Evolutionary conservation across 192 early-diverging fungal genomes (phyloP), one percentile per base, ranked within the genome.

Genomic region (Dissophora ornata): DNA sequence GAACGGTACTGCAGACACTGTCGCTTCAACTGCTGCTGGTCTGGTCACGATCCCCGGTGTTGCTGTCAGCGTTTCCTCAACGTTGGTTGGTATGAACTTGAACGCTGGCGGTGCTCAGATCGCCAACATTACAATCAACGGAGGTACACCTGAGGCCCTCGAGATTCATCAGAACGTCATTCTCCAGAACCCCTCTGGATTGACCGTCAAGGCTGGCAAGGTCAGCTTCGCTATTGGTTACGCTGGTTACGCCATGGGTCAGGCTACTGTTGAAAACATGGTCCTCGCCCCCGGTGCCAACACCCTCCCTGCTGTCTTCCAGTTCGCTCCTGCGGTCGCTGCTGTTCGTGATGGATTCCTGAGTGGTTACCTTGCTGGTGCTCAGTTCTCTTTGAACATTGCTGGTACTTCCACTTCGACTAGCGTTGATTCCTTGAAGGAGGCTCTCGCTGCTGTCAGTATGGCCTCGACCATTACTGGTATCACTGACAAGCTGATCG

Each of bases 11-110:
- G 88, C 85, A 15, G 71, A 71, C 50, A 84, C 84, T 50, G 73
- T 80, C 19, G 84, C 84, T 25, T 49, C 67, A 2, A 90, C 89
- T 34, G 74, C 88, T 33, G 71, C 87, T 21, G 89, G 89, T 59
- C 41, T 50, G 16, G 66, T 90, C 36, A 77, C 58, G n/a, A 79
- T 89, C 46, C 55, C 80, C 28, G 85, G 83, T 19, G 71, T 90
- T 26, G 56, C 74, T 10, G 87, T 89, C 69, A 78, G 44, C 60
- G 84, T 85, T 29, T 44, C 58, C 22, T 81, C 86, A 10, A 41
- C 59, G 44, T 51, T 90, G 33, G 54, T 62, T 2, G 89, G 89
- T 46, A 79, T 90, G 57, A 84, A 84, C 59, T 66, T 90, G 28
- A 82, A 84, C 65, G 80, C 69, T 10, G 67, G 80, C 29, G 80